These are phyloP conservation scores for Penicillium verhagenii DNA, from an alignment of 495 filamentous ascomycete species.

Conservation along the genomic window DNA sequence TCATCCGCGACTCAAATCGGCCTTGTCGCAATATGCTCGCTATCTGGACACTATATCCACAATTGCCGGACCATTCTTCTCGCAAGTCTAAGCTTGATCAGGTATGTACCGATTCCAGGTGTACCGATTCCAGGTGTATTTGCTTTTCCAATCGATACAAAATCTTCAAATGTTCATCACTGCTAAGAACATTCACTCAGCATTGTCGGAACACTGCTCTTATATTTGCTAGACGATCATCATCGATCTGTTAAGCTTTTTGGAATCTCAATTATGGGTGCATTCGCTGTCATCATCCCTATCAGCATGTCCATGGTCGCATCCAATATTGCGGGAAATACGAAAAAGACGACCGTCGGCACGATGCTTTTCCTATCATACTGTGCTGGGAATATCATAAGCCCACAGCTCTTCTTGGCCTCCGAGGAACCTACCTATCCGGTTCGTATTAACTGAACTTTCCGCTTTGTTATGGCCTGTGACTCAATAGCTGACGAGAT, in stretches of 20 bases:
- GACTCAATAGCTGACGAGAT: too few relatives aligned
- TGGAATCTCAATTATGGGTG: background rate
- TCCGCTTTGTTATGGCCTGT: too few relatives aligned
- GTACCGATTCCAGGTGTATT: too few relatives aligned
- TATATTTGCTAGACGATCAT: background rate
- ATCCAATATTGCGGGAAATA: background rate
- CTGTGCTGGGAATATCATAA: background rate
- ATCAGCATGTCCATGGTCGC: background rate
- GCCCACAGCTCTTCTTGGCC: background rate
- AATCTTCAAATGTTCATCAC: background rate
- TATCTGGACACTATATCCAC: background rate
- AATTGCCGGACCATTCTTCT: background rate
- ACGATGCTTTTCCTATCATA: background rate
- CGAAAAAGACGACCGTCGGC: background rate
- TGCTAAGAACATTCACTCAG: background rate
- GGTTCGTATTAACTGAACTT: background rate
- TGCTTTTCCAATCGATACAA: too few relatives aligned
- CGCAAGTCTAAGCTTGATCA: background rate
- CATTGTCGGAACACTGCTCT: background rate
- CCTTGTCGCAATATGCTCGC: background rate
- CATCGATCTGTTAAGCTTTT: background rate
- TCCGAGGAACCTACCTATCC: background rate
- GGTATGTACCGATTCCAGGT: background rate
- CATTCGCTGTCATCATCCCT: background rate
- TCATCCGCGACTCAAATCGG: background rate